These are phyloP conservation scores for Peterozyma toletana DNA, from an alignment of 805 yeast species.

Conservation along the genomic window DNA sequence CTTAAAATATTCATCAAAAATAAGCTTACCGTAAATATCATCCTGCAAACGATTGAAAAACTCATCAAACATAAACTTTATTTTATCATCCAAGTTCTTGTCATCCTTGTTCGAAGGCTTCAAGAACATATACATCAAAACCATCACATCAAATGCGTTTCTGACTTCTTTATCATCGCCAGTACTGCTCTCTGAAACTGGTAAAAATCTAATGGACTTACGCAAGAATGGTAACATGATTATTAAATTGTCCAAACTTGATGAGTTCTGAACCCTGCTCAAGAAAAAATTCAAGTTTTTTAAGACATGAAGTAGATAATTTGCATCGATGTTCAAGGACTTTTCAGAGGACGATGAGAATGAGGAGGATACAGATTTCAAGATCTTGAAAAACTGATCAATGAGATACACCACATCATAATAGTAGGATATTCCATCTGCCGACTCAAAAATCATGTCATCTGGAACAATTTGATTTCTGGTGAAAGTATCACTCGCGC, in stretches of 20 bases:
- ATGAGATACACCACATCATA: slow-evolving; percentile 2
- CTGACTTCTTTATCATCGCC: not conserved
- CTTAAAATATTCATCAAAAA: too few relatives aligned
- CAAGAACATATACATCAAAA: not conserved
- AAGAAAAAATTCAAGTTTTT: not conserved
- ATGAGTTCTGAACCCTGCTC: not conserved
- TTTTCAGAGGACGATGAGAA: not conserved
- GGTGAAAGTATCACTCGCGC: too few relatives aligned
- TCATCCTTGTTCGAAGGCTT: not conserved
- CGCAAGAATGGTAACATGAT: not conserved
- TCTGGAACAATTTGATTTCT: not conserved
- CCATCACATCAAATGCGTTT: not conserved
- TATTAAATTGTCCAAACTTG: not conserved
- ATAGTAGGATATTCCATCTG: not conserved
- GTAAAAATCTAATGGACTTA: not conserved
- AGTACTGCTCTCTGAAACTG: too few relatives aligned
- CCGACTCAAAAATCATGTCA: not conserved
- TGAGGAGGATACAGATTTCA: not conserved
- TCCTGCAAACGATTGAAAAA: too few relatives aligned
- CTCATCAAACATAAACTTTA: too few relatives aligned
- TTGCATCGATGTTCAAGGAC: slow-evolving; percentile 1
- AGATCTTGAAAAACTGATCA: slow-evolving; percentile 3
- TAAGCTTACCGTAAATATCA: too few relatives aligned
- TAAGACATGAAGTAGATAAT: not conserved
- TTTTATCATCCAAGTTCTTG: too few relatives aligned